These are phyloP conservation scores for Phyllosticta citriasiana DNA, from an alignment of 2,329 filamentous ascomycete species.

Conservation along the genomic window DNA sequence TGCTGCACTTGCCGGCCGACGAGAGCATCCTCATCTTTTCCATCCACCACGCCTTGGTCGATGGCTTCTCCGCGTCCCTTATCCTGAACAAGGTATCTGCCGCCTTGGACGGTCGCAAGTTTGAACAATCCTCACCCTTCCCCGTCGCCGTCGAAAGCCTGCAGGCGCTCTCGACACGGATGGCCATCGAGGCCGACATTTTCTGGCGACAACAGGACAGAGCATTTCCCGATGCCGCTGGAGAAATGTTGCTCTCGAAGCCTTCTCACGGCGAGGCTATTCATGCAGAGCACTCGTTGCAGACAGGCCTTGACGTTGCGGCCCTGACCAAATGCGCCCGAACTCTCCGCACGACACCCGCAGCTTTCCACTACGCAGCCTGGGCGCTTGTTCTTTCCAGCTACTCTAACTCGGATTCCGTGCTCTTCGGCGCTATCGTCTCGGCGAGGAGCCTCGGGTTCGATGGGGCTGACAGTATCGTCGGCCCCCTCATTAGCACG, in stretches of 20 bases:
- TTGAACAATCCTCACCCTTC: not conserved
- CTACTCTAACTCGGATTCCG: conserved; percentile 24
- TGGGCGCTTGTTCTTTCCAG: conserved; percentile 19
- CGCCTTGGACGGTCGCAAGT: not conserved
- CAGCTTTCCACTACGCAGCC: conserved; percentile 35
- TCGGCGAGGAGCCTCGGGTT: conserved; percentile 30
- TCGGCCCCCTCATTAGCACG: conserved; percentile 23
- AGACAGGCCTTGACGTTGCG: not conserved
- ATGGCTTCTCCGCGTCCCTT: not conserved
- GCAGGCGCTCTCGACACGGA: not conserved
- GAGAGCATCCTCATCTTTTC: not conserved
- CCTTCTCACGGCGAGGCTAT: not conserved
- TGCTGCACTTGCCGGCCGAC: not conserved
- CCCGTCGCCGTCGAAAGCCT: not conserved
- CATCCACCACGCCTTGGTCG: not conserved
- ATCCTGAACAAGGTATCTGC: not conserved
- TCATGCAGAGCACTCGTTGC: not conserved
- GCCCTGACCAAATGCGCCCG: not conserved
- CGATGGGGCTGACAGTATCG: conserved; percentile 26
- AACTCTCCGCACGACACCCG: not conserved
- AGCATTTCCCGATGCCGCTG: not conserved
- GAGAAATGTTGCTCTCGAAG: not conserved
- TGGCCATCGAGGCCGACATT: not conserved
- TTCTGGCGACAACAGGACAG: conserved; percentile 1
- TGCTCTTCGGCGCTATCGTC: conserved; percentile 35